Evolutionary conservation across 352 stramenopile species (phyloP).

Genomic region (Pythium sp.): DNA sequence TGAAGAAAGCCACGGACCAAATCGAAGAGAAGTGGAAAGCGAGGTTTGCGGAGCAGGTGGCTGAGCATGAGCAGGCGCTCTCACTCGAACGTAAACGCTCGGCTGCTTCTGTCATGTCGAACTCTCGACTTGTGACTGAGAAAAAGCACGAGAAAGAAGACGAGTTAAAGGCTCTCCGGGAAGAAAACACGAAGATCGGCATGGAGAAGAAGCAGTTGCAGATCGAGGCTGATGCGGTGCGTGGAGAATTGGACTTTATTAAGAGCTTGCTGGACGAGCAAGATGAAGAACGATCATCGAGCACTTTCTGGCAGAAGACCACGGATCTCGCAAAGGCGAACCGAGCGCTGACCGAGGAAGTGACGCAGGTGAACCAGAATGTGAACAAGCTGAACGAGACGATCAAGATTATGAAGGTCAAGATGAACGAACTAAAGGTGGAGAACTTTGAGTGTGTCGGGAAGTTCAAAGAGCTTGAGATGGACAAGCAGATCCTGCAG

Average conservation of each 20-base stretch:
- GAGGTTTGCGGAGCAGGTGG: constrained; percentile 64
- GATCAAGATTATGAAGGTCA: constrained; percentile 56
- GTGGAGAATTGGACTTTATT: constrained; percentile 67
- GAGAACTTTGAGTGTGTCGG: constrained; percentile 58
- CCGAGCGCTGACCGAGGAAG: constrained; percentile 64
- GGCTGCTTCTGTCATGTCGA: constrained; percentile 60
- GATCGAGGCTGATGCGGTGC: constrained; percentile 61
- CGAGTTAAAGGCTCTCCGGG: constrained; percentile 66
- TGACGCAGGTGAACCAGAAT: constrained; percentile 59
- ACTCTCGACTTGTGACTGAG: constrained; percentile 63
- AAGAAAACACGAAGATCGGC: constrained; percentile 55
- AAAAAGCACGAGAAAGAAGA: constrained; percentile 77
- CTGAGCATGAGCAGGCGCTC: constrained; percentile 65
- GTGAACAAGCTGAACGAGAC: constrained; percentile 65
- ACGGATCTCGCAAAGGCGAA: constrained; percentile 84
- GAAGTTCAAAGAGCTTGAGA: constrained; percentile 62
- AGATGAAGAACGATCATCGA: constrained; percentile 69
- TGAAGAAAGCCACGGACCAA: constrained; percentile 74
- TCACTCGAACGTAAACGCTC: constrained; percentile 63
- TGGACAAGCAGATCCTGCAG: constrained; percentile 68
- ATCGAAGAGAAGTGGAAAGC: constrained; percentile 84
- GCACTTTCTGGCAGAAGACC: constrained; percentile 86
- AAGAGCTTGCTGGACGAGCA: constrained; percentile 70
- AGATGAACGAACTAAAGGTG: constrained; percentile 43
- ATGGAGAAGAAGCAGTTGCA: constrained; percentile 72